Evolutionary conservation across 257 asterid genomes (phyloP).

Genomic region (Striga asiatica): DNA sequence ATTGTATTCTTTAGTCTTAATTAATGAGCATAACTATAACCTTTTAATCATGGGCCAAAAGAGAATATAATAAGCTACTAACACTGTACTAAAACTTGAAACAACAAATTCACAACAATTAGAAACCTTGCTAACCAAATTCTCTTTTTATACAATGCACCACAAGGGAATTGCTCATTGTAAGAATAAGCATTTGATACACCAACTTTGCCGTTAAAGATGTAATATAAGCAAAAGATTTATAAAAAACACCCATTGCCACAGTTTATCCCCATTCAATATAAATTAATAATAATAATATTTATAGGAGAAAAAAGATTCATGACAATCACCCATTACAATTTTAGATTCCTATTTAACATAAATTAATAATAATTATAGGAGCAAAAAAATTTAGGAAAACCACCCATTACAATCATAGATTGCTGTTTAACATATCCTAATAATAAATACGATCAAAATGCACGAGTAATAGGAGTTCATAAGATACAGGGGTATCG

Average conservation of each 20-base stretch:
- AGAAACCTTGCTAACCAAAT: background rate
- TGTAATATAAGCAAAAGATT: background rate
- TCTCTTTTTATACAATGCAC: background rate
- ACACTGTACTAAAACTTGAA: background rate
- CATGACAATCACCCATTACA: background rate
- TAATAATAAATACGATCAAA: background rate
- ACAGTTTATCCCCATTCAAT: background rate
- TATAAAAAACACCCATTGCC: background rate
- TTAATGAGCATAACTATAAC: background rate
- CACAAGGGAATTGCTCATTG: background rate
- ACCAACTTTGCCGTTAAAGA: background rate
- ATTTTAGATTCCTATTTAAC: background rate
- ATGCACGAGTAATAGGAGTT: no score
- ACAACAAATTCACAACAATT: background rate
- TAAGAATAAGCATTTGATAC: background rate
- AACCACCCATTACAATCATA: background rate
- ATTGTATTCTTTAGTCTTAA: slow-evolving; percentile 1
- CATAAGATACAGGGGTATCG: no score
- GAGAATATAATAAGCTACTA: background rate
- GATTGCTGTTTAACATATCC: background rate
- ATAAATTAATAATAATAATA: background rate
- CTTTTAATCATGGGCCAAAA: background rate
- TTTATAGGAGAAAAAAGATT: no score
- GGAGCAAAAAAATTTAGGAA: background rate
- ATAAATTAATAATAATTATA: background rate